A percentile compares a stretch with the other conserved stretches of the same genome.
These are phyloP conservation scores for Amaranthus tricolor DNA, from an alignment of 179 eudicot genomes.

Conservation along the genomic window DNA sequence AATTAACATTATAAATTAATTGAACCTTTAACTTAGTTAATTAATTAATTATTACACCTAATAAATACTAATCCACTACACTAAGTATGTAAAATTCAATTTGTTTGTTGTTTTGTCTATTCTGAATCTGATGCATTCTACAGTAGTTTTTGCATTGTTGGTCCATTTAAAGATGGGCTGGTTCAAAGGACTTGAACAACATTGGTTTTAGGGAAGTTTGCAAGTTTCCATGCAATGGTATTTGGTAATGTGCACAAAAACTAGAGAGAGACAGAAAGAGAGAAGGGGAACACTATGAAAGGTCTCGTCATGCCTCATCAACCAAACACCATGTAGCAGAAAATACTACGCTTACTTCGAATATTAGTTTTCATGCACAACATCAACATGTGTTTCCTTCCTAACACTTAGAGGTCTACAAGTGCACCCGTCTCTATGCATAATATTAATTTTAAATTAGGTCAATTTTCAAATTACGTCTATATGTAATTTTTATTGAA, in stretches of 20 bases:
- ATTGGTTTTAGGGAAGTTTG: constrained; percentile 12
- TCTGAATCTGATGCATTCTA: too few species aligned
- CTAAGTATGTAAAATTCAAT: not conserved
- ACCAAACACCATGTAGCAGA: constrained; percentile 19
- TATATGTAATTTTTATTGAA: too few species aligned
- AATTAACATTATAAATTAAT: too few species aligned
- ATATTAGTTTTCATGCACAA: not conserved
- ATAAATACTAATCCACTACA: not conserved
- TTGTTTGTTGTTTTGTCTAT: too few species aligned
- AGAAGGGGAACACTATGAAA: constrained; percentile 1
- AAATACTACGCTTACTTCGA: constrained; percentile 6
- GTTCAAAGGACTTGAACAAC: constrained; percentile 7
- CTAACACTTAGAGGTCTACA: constrained; percentile 11
- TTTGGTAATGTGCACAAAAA: constrained; percentile 13
- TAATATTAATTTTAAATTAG: too few species aligned
- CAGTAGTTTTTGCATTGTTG: not conserved
- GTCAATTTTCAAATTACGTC: too few species aligned
- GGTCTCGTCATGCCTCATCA: constrained; percentile 13
- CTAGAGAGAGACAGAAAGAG: not conserved
- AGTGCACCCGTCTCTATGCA: too few species aligned
- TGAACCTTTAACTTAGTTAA: too few species aligned
- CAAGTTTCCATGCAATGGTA: constrained; percentile 1
- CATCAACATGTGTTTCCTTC: constrained; percentile 13
- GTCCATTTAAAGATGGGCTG: not conserved
- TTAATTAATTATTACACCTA: too few species aligned